Conservation (phyloP, 192 early-diverging fungal genomes). For the Umbelopsis ramanniana region DNA sequence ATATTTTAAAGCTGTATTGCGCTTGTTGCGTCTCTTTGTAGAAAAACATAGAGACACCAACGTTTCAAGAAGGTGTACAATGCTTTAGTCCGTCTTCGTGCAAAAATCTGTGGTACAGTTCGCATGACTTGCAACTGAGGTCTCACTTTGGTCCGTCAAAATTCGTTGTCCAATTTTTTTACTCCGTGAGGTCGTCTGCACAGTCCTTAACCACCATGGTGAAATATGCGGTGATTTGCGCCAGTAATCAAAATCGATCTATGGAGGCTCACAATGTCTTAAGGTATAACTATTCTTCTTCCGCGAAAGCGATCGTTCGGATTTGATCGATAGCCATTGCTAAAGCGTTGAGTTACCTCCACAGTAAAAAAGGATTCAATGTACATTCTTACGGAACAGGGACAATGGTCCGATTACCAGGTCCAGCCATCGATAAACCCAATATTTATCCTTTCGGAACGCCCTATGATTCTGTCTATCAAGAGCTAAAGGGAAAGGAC, state of each 20-base stretch:
- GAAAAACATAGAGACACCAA: too few species aligned
- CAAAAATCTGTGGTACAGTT: too few species aligned
- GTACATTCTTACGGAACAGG: constrained; percentile 93
- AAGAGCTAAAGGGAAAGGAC: constrained; percentile 79
- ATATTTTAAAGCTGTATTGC: too few species aligned
- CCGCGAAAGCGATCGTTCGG: too few species aligned
- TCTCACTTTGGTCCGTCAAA: too few species aligned
- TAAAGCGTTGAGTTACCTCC: not conserved
- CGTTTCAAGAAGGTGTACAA: too few species aligned
- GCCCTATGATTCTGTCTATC: constrained; percentile 87
- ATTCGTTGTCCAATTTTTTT: not conserved
- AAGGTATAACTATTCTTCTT: constrained; percentile 33
- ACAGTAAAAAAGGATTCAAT: constrained; percentile 76
- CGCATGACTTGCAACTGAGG: too few species aligned
- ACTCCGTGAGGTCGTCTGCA: not conserved
- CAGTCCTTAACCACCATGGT: constrained; percentile 54
- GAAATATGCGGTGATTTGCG: constrained; percentile 92
- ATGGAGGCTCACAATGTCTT: constrained; percentile 95
- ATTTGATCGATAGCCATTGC: not conserved
- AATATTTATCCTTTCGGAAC: constrained; percentile 95
- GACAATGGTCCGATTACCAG: constrained; percentile 85
- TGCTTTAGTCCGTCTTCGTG: too few species aligned
- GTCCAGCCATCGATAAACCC: constrained; percentile 81
- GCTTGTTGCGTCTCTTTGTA: too few species aligned
- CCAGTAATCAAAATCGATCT: constrained; percentile 95